phyloP scores from a whole-genome alignment of 306 rosid genomes.

The Malus fusca region DNA sequence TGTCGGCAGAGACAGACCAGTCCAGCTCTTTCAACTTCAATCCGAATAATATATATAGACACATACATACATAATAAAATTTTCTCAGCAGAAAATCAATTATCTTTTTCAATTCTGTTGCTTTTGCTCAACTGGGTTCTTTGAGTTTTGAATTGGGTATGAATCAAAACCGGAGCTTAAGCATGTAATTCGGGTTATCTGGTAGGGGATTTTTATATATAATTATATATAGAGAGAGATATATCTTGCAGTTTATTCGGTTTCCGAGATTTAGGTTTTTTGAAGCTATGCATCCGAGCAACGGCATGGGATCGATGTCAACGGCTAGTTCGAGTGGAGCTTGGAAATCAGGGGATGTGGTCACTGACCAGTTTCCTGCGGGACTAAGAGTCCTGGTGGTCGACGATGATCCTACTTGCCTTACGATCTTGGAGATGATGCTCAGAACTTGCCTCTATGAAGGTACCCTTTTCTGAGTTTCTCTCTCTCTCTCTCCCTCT shows the following conservation, averaged over 20 bases:
- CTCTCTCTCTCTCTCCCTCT: not conserved
- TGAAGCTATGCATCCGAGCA: slow-evolving; percentile 51
- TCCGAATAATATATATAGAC: slow-evolving; percentile 20
- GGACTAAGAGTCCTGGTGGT: slow-evolving; percentile 90
- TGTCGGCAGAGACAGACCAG: slow-evolving; percentile 29
- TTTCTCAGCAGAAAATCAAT: slow-evolving; percentile 11
- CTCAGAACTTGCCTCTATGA: slow-evolving; percentile 75
- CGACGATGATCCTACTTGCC: slow-evolving; percentile 97
- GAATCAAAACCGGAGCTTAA: slow-evolving; percentile 12
- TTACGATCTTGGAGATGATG: slow-evolving; percentile 95
- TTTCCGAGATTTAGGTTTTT: slow-evolving; percentile 32
- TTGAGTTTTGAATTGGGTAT: slow-evolving; percentile 32
- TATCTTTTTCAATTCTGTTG: slow-evolving; percentile 16
- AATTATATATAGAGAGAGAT: not conserved
- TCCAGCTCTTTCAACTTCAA: slow-evolving; percentile 32
- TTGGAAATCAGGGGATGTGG: slow-evolving; percentile 53
- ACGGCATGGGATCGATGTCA: slow-evolving; percentile 66
- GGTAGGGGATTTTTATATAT: not conserved
- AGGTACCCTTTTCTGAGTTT: slow-evolving; percentile 31
- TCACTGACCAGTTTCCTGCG: slow-evolving; percentile 83
- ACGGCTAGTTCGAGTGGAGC: slow-evolving; percentile 40
- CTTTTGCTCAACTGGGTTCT: slow-evolving; percentile 21
- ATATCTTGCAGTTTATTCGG: not conserved
- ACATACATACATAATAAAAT: not conserved
- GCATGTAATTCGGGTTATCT: slow-evolving; percentile 24